These are phyloP conservation scores for Pseudogymnoascus sp. DNA, from an alignment of 2,329 filamentous ascomycete species.

Conservation along the genomic window DNA sequence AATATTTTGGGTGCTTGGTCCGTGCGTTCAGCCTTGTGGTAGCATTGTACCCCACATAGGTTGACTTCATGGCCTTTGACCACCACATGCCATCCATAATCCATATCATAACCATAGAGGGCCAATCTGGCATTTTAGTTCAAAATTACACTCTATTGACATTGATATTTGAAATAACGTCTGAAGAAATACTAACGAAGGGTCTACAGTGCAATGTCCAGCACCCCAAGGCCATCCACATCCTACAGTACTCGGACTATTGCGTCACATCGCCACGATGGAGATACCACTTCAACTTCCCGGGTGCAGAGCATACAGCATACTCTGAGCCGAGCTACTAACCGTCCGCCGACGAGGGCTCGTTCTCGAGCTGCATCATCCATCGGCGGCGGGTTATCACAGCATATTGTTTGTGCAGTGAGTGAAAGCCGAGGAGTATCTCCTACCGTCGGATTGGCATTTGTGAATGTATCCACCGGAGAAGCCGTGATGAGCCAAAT, in stretches of 20 bases:
- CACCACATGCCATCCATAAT: background rate
- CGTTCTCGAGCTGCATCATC: constrained; percentile 23
- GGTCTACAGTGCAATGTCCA: background rate
- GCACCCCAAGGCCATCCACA: constrained; percentile 11
- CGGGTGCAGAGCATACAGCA: constrained; percentile 18
- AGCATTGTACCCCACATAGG: constrained; percentile 10
- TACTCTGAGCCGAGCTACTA: constrained; percentile 23
- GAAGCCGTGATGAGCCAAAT: constrained; percentile 85
- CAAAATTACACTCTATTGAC: background rate
- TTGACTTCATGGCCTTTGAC: background rate
- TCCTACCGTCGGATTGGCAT: constrained; percentile 75
- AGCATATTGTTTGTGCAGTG: constrained; percentile 79
- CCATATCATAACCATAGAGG: background rate
- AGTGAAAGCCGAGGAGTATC: constrained; percentile 81
- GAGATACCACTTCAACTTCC: constrained; percentile 24
- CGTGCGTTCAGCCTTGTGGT: constrained; percentile 21
- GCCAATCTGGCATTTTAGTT: background rate
- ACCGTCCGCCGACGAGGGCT: constrained; percentile 23
- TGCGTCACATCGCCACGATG: constrained; percentile 17
- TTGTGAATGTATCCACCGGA: constrained; percentile 77
- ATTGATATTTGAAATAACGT: background rate
- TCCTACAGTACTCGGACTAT: constrained; percentile 20
- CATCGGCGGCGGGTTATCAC: constrained; percentile 40
- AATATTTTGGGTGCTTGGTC: constrained; percentile 8
- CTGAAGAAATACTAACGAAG: background rate